Base-by-base conservation (phyloP, 2,329 filamentous ascomycete species). In the Epichloe gansuensis region DNA sequence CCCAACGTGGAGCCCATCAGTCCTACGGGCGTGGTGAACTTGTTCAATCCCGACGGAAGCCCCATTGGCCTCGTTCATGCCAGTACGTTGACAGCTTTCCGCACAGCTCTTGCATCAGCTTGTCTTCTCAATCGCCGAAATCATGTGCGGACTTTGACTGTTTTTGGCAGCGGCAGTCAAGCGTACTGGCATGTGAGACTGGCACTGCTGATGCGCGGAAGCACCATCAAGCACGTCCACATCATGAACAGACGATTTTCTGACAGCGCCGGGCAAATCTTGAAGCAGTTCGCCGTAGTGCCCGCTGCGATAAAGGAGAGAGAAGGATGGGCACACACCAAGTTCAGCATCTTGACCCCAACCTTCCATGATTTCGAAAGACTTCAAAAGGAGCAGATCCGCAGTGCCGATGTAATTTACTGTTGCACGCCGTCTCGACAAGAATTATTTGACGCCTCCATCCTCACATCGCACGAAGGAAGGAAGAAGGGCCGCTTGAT, bases 151-250 rank as follows among this genome's bases (percentile, higher is more conserved):
- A 87, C 83, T 13, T 64, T 96, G 11, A 83, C 85, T 13, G 84
- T 95, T 50, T 97, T 96, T 65, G 91, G 91, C 25, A 84, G 85
- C 36, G 91, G 91, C 45, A 82, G 85, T 59, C 90, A 96, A 71
- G 91, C 91, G 12, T 95, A 91, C 71, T 97, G 90, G 90, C 91
- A 96, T 65, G 81, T 95, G 43, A 84, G 89, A 1, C 77, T 97
- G 4, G 84, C 90, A 0, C 75, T 97, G 11, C 75, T 91, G 56
- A 75, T 93, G 48, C 84, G 77, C 23, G 80, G 80, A 2, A 51
- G 71, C 45, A 87, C 88, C 21, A 84, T 95, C 59, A 82, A 84
- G 60, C 80, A 85, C 53, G 78, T 96, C 47, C 84, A 91, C 68
- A 84, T 96, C 61, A 83, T 95, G 64, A 94, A 90, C 62, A 82